A percentile compares a stretch with the other conserved stretches of the same genome.
These are phyloP conservation scores for Coprinopsis marcescibilis DNA, from an alignment of 768 basidiomycete species.

Conservation along the genomic window DNA sequence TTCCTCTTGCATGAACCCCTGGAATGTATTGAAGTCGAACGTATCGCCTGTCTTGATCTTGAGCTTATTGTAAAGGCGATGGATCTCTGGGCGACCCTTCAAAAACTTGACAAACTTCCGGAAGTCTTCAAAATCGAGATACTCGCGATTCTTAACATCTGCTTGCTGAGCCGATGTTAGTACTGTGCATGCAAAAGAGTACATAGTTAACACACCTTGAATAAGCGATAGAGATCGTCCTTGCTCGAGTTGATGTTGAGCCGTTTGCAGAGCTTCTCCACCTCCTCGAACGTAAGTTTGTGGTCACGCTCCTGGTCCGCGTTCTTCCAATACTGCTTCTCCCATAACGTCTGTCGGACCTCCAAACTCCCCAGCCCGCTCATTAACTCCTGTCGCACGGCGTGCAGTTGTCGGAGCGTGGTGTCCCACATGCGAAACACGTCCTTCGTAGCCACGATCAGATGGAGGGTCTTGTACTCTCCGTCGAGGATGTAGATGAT, in stretches of 20 bases:
- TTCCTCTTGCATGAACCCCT: conserved; percentile 40
- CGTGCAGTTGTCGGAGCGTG: conserved; percentile 61
- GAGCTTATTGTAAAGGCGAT: conserved; percentile 51
- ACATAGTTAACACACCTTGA: conserved; percentile 47
- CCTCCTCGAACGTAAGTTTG: conserved; percentile 65
- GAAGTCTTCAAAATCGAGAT: conserved; percentile 79
- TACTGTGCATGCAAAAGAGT: conserved; percentile 3
- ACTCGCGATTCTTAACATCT: conserved; percentile 47
- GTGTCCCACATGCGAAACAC: conserved; percentile 51
- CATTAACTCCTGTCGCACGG: conserved; percentile 72
- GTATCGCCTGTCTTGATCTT: conserved; percentile 22
- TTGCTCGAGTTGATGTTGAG: conserved; percentile 62
- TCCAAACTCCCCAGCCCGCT: conserved; percentile 63
- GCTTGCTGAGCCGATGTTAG: conserved; percentile 47
- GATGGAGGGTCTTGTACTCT: conserved; percentile 80
- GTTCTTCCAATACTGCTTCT: conserved; percentile 79
- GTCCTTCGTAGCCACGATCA: conserved; percentile 63
- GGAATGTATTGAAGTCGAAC: conserved; percentile 39
- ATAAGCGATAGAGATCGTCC: conserved; percentile 54
- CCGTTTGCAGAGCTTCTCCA: conserved; percentile 64
- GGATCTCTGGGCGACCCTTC: conserved; percentile 79
- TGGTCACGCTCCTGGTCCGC: conserved; percentile 59
- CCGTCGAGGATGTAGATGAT: conserved; percentile 78
- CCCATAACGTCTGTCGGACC: conserved; percentile 72
- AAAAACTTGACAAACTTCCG: conserved; percentile 79